Conservation (phyloP, 2,329 filamentous ascomycete species). For the Phaeosphaeriaceae sp. region DNA sequence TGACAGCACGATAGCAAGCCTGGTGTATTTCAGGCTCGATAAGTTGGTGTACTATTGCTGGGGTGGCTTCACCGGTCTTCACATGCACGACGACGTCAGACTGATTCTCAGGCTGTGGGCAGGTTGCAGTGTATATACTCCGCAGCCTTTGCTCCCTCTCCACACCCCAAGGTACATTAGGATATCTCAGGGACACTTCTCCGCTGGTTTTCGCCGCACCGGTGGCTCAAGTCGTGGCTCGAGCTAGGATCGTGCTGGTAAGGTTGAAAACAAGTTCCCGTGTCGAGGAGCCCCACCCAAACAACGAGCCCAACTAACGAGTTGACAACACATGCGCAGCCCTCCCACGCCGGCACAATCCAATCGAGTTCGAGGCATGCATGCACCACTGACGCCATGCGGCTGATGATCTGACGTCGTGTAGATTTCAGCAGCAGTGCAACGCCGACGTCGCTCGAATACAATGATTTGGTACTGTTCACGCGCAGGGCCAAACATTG, state of each 20-base stretch:
- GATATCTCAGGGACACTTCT: neutral
- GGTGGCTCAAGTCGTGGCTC: neutral
- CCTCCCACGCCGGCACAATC: constrained; percentile 18
- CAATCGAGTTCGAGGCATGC: constrained; percentile 20
- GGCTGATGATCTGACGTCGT: constrained; percentile 23
- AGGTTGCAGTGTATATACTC: neutral
- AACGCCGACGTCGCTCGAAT: constrained; percentile 5
- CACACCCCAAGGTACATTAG: neutral
- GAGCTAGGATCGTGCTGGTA: constrained; percentile 15
- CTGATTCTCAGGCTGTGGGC: constrained; percentile 5
- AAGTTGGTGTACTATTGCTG: neutral
- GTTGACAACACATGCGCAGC: constrained; percentile 23
- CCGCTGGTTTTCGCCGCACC: neutral
- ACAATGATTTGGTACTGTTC: constrained; percentile 33
- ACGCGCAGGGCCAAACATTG: constrained; percentile 35
- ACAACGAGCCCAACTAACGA: constrained; percentile 16
- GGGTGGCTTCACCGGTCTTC: constrained; percentile 14
- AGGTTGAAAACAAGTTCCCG: constrained; percentile 7
- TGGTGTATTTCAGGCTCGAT: neutral
- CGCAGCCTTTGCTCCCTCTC: no score
- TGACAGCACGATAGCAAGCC: neutral
- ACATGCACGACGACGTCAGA: constrained; percentile 21
- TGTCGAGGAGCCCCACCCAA: constrained; percentile 18
- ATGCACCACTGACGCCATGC: constrained; percentile 28
- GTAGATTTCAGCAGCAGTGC: constrained; percentile 13